Evolutionary conservation across 2,329 filamentous ascomycete species (phyloP).

Genomic region (Alternaria triticimaculans): DNA sequence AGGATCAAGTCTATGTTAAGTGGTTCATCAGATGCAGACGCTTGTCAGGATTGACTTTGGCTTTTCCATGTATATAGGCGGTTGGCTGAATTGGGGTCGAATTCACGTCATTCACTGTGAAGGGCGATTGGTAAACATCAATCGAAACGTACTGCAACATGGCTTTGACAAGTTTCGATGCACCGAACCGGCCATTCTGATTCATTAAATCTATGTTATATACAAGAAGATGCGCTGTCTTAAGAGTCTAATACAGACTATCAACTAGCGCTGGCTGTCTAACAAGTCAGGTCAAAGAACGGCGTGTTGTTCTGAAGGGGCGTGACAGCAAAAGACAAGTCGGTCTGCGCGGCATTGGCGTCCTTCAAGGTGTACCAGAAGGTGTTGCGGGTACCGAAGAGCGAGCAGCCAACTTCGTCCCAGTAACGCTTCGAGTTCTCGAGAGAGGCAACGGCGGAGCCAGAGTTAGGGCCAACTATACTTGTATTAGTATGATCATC

Average conservation of each 20-base stretch:
- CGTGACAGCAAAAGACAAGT: conserved; percentile 60
- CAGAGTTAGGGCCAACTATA: conserved; percentile 27
- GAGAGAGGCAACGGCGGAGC: conserved; percentile 31
- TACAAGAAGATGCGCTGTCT: background rate
- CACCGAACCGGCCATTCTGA: background rate
- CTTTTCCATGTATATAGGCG: no score
- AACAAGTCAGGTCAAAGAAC: conserved; percentile 61
- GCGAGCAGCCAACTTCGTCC: conserved; percentile 36
- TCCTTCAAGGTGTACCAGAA: conserved; percentile 45
- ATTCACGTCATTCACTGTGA: background rate
- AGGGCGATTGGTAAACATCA: background rate
- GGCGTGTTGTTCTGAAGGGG: conserved; percentile 59
- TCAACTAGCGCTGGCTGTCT: background rate
- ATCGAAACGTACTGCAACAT: background rate
- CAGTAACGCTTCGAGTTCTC: conserved; percentile 38
- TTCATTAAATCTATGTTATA: background rate
- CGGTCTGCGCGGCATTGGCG: conserved; percentile 53
- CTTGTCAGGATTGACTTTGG: no score
- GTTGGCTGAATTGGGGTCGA: no score
- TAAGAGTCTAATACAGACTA: no score
- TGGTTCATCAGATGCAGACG: background rate
- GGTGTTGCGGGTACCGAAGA: conserved; percentile 33
- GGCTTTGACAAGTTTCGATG: background rate
- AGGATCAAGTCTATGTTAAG: no score
- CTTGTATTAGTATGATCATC: no score